Evolutionary conservation across 169 alveolate species (phyloP).

Genomic region (Plasmodium knowlesi): DNA sequence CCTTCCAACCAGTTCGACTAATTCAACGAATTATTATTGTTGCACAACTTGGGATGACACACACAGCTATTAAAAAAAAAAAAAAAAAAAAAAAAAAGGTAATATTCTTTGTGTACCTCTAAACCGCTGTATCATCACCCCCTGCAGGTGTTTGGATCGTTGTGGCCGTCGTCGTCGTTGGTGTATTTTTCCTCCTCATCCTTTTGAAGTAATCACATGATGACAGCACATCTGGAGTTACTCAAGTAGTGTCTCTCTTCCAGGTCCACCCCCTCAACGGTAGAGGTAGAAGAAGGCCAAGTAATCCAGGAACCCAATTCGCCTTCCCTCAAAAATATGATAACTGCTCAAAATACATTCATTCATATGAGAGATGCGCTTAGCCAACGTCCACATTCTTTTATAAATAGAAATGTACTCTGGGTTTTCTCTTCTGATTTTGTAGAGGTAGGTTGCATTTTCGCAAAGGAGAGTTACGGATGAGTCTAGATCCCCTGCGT

Average conservation of each 20-base stretch:
- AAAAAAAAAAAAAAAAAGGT: neutral
- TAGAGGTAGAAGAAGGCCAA: conserved; percentile 36
- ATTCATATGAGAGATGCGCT: conserved; percentile 13
- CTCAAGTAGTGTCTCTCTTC: neutral
- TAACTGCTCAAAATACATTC: conserved; percentile 27
- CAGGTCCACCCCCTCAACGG: neutral
- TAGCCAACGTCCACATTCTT: conserved; percentile 18
- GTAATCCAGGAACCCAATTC: conserved; percentile 4
- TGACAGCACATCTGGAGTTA: neutral
- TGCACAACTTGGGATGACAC: neutral
- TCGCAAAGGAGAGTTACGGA: conserved; percentile 13
- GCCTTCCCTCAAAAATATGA: neutral
- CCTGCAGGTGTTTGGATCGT: conserved; percentile 67
- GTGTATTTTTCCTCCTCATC: conserved; percentile 50
- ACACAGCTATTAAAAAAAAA: neutral
- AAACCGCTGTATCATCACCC: neutral
- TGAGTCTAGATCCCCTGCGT: conserved; percentile 4
- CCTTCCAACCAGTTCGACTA: too few species aligned
- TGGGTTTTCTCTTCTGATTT: neutral
- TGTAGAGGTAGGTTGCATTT: conserved; percentile 18
- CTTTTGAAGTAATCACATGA: conserved; percentile 15
- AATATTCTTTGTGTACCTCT: neutral
- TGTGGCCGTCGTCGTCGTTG: conserved; percentile 38
- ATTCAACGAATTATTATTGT: neutral
- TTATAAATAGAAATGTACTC: conserved; percentile 14